A percentile compares a stretch with the other conserved stretches of the same genome.
Evolutionary conservation across 495 filamentous ascomycete genomes (phyloP).

Genomic region (Copromyces sp.): DNA sequence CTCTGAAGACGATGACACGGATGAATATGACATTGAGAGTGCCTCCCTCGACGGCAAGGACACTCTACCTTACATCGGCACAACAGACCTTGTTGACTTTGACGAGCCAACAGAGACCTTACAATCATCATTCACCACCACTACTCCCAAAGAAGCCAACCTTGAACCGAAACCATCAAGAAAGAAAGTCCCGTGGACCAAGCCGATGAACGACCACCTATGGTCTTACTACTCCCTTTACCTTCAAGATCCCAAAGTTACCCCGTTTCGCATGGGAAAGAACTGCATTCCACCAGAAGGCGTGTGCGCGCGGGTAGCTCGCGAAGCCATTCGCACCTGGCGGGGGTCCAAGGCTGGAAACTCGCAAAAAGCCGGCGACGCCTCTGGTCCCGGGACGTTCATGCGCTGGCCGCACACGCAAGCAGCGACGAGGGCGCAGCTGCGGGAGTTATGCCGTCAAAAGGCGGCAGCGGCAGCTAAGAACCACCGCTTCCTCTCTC

Average conservation of each 20-base stretch:
- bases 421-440: conserved; percentile 63
- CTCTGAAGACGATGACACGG: conserved; percentile 37
- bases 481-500: conserved; percentile 45
- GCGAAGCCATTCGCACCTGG: conserved; percentile 80
- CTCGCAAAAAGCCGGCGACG: conserved; percentile 39
- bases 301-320: conserved; percentile 78
- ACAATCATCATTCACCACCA: neutral
- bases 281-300: conserved; percentile 80
- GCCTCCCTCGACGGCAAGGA: conserved; percentile 20
- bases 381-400: conserved; percentile 29
- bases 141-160: neutral
- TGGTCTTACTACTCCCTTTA: conserved; percentile 88
- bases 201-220: conserved; percentile 83
- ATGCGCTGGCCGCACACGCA: conserved; percentile 74
- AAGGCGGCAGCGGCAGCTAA: conserved; percentile 66
- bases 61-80: conserved; percentile 4
- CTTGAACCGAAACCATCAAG: conserved; percentile 13
- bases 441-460: conserved; percentile 73
- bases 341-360: conserved; percentile 40
- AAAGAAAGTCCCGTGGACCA: conserved; percentile 58
- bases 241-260: conserved; percentile 83
- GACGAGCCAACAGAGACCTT: conserved; percentile 3
- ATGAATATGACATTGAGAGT: conserved; percentile 26
- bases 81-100: conserved; percentile 2
- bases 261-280: conserved; percentile 84